A percentile compares a stretch with the other conserved stretches of the same genome.
Conservation (phyloP, 805 yeast species). For the Kregervanrija delftensis region DNA sequence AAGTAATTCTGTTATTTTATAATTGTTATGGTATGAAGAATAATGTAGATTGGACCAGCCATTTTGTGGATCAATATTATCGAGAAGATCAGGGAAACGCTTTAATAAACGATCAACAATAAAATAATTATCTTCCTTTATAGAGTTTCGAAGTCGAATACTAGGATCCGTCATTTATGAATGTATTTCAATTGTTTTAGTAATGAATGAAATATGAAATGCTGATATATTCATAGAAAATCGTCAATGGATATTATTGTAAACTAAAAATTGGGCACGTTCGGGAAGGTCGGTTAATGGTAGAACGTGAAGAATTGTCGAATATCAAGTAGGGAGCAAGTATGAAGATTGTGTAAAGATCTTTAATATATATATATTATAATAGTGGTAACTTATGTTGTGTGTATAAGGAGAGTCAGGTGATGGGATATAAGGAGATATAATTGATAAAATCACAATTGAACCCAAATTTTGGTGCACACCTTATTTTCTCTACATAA, state of each 20-base stretch:
- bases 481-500: too few species aligned
- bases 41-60: slow-evolving; percentile 86
- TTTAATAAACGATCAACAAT: slow-evolving; percentile 60
- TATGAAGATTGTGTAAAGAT: too few species aligned
- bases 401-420: too few species aligned
- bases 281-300: background rate
- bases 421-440: too few species aligned
- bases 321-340: too few species aligned
- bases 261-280: background rate
- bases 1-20: slow-evolving; percentile 38
- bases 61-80: slow-evolving; percentile 58
- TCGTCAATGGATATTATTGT: background rate
- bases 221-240: background rate
- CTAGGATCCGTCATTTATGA: slow-evolving; percentile 52
- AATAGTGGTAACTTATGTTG: too few species aligned
- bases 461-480: too few species aligned
- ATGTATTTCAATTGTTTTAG: background rate
- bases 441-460: too few species aligned
- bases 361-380: too few species aligned
- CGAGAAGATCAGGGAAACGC: slow-evolving; percentile 62
- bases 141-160: slow-evolving; percentile 59
- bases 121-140: slow-evolving; percentile 52
- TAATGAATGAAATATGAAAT: background rate
- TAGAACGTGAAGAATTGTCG: too few species aligned
- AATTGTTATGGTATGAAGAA: slow-evolving; percentile 69